phyloP scores from a whole-genome alignment of 495 filamentous ascomycete genomes.

The Hyaloscypha bicolor region DNA sequence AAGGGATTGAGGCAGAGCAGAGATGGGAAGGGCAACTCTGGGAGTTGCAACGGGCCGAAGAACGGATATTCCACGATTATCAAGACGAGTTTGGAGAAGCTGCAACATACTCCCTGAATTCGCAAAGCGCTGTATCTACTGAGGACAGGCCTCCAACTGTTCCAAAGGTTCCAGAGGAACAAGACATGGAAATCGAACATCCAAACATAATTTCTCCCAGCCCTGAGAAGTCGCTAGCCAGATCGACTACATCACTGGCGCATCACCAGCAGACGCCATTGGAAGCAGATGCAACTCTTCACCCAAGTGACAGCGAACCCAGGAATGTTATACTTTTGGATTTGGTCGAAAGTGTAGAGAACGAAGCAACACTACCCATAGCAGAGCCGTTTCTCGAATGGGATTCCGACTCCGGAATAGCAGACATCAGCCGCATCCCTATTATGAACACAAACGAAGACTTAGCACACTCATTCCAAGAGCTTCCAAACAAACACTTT shows the following conservation, averaged over 20 bases:
- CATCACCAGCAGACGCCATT: neutral
- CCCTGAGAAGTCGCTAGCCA: neutral
- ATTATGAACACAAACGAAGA: neutral
- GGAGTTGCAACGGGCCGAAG: constrained; percentile 18
- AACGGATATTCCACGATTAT: constrained; percentile 1
- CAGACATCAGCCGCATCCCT: constrained; percentile 8
- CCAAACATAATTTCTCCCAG: neutral
- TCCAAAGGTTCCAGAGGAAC: neutral
- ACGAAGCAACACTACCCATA: neutral
- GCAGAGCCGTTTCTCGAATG: neutral
- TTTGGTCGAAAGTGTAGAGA: neutral
- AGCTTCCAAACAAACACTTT: neutral
- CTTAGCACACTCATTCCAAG: neutral
- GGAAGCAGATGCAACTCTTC: neutral
- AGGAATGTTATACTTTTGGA: neutral
- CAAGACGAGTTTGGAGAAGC: constrained; percentile 1
- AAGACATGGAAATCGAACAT: neutral
- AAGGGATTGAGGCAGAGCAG: constrained; percentile 26
- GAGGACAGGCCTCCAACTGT: neutral
- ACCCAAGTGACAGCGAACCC: neutral
- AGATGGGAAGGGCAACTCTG: constrained; percentile 21
- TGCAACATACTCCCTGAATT: neutral
- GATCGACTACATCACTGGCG: neutral
- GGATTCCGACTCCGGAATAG: constrained; percentile 20
- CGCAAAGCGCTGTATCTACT: neutral